A percentile compares a stretch with the other conserved stretches of the same genome.
Evolutionary conservation across 2,329 filamentous ascomycete species (phyloP).

Genomic region (Magnaporthales sp.): DNA sequence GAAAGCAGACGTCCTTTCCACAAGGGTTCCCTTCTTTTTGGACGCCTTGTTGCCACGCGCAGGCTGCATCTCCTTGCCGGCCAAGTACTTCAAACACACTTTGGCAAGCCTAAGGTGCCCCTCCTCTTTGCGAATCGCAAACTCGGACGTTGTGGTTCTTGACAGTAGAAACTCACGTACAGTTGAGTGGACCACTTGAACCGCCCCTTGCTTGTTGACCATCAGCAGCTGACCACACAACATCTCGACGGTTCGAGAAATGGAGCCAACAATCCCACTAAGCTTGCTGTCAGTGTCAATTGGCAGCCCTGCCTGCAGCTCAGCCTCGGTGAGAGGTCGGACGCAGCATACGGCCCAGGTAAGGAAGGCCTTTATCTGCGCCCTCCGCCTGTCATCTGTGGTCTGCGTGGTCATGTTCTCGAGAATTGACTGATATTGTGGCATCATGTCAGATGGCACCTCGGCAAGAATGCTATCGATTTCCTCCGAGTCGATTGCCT

Average conservation of each 20-base stretch:
- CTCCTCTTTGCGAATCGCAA: constrained; percentile 16
- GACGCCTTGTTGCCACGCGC: constrained; percentile 8
- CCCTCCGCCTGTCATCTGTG: no score
- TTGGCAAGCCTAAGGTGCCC: constrained; percentile 23
- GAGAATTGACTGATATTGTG: constrained; percentile 23
- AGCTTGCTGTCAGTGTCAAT: constrained; percentile 17
- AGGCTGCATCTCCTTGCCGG: constrained; percentile 23
- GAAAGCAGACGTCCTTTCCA: constrained; percentile 10
- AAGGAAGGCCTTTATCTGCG: constrained; percentile 12
- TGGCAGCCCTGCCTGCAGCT: constrained; percentile 15
- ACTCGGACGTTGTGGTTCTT: constrained; percentile 15
- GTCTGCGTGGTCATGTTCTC: constrained; percentile 7
- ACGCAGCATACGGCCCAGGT: constrained; percentile 15
- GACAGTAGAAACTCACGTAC: constrained; percentile 21
- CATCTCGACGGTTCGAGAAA: constrained; percentile 14
- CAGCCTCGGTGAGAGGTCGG: constrained; percentile 15
- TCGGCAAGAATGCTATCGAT: constrained; percentile 21
- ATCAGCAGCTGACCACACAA: constrained; percentile 26
- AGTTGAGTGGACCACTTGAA: constrained; percentile 30
- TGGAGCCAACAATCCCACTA: neutral
- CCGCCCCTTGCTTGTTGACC: constrained; percentile 20
- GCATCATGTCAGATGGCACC: constrained; percentile 23
- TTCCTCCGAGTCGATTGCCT: constrained; percentile 18
- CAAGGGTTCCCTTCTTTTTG: constrained; percentile 6
- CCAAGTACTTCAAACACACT: constrained; percentile 24